phyloP scores from a whole-genome alignment of 2,329 filamentous ascomycete species.

The Epichloe brachyelytri region DNA sequence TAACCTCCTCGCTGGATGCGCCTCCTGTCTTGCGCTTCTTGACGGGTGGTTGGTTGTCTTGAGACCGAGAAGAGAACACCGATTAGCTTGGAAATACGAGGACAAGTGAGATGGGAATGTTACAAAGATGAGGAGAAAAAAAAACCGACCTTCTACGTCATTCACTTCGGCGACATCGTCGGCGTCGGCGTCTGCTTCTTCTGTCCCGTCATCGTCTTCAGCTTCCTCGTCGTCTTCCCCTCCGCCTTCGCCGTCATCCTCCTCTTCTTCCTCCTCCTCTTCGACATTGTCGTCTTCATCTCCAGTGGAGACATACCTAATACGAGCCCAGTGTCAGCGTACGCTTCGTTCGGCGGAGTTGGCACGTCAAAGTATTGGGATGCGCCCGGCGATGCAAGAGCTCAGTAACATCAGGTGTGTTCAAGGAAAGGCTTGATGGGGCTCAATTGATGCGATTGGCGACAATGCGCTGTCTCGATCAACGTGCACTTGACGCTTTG shows the following conservation, averaged over 20 bases:
- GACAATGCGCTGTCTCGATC: background rate
- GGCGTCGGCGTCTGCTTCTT: constrained; percentile 8
- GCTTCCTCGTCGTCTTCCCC: constrained; percentile 12
- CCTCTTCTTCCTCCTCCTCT: constrained; percentile 25
- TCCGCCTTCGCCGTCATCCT: constrained; percentile 19
- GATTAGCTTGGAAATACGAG: background rate
- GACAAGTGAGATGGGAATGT: background rate
- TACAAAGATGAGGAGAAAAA: background rate
- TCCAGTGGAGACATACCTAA: constrained; percentile 23
- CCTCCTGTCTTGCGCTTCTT: constrained; percentile 38
- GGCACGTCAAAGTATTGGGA: background rate
- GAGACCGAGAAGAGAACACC: background rate
- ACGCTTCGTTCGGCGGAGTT: background rate
- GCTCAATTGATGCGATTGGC: no score
- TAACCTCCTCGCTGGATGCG: constrained; percentile 16
- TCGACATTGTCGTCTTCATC: constrained; percentile 29
- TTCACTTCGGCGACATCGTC: constrained; percentile 15
- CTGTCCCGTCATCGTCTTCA: constrained; percentile 9
- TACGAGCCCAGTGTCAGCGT: background rate
- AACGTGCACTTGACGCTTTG: background rate
- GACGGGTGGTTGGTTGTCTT: constrained; percentile 30
- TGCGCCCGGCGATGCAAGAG: background rate
- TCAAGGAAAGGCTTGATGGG: no score
- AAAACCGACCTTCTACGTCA: constrained; percentile 22
- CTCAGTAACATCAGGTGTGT: background rate